Base-by-base conservation (phyloP, 352 stramenopile species). In the Phytopythium litorale region DNA sequence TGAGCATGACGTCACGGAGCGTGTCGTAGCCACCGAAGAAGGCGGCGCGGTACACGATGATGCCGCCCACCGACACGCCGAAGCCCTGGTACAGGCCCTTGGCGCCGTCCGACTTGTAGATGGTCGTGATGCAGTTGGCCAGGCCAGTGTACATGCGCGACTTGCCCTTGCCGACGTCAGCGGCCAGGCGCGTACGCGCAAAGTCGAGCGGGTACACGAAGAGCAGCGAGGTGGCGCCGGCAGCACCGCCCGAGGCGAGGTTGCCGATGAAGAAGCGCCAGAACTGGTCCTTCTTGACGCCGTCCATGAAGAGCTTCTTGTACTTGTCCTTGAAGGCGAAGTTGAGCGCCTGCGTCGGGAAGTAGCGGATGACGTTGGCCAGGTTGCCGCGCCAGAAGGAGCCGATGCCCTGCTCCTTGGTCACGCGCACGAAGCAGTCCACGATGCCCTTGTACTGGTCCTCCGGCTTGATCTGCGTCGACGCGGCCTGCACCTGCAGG, bases 11-110 rank as follows among this genome's bases (percentile, higher is more conserved):
- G 70, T 97, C 96, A 79, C 93, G 96, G 53, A 98, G 74, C 28
- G 97, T 99, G 74, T 99, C 97, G 86, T 99, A 99, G 75, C 98
- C 88, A 78, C 97, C 97, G 74, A 99, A 99, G 90, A 99, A 99
- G 35, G 90, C 91, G 62, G 96, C 97, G 87, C 97, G 96, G 96
- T 99, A 99, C 65, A 98, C 93, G 69, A 99, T 99, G 79, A 96
- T 99, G 92, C 98, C 97, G 79, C 96, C 85, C 59, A 99, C 88
- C 56, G 97, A 99, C 52, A 99, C 90, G 73, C 96, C 97, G 69
- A 99, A 99, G 79, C 98, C 98, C 74, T 99, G 98, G 93, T 99
- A 99, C 56, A 99, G 84, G 54, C 90, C 90, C 60, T 83, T 71
- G 32, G 97, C 37, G 53, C 97, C 97, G 67, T 94, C 86, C 38